These are phyloP conservation scores for Boletus rubropictus DNA, from an alignment of 768 basidiomycete genomes.

Conservation along the genomic window DNA sequence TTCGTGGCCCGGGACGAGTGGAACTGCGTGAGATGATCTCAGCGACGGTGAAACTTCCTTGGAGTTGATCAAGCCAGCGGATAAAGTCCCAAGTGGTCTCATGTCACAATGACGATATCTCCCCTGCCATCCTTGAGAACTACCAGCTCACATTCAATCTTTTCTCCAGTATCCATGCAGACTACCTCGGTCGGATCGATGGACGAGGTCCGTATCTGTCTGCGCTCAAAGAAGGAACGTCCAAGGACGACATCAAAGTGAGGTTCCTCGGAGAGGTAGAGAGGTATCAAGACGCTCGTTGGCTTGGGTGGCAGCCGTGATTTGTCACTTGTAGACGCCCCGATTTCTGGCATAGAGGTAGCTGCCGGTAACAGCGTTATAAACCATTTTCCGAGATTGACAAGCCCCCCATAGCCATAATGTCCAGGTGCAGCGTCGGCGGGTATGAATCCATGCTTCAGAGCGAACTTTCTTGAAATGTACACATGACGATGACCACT, in stretches of 20 bases:
- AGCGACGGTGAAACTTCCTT: no score
- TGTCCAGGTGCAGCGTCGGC: slow-evolving; percentile 81
- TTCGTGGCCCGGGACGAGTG: not conserved
- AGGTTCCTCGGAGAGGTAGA: slow-evolving; percentile 89
- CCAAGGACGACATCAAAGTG: slow-evolving; percentile 96
- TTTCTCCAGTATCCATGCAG: slow-evolving; percentile 89
- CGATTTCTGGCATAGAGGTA: not conserved
- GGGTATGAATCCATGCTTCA: slow-evolving; percentile 82
- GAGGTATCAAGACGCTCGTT: slow-evolving; percentile 47
- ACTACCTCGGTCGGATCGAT: slow-evolving; percentile 86
- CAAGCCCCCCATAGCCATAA: slow-evolving; percentile 89
- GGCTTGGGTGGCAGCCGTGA: slow-evolving; percentile 18
- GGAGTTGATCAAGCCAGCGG: not conserved
- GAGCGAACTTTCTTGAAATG: slow-evolving; percentile 89
- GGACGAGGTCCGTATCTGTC: slow-evolving; percentile 75
- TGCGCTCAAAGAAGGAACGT: slow-evolving; percentile 74
- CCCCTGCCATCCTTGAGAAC: slow-evolving; percentile 89
- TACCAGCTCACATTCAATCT: slow-evolving; percentile 86
- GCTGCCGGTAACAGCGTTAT: slow-evolving; percentile 54
- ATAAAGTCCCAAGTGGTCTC: not conserved
- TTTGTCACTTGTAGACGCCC: not conserved
- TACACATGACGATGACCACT: slow-evolving; percentile 91
- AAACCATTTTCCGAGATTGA: slow-evolving; percentile 83
- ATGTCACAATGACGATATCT: slow-evolving; percentile 82
- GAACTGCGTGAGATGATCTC: not conserved